Evolutionary conservation across 2,329 filamentous ascomycete genomes (phyloP), one percentile per base, ranked within the genome.

Genomic region (Sclerotiophoma versabilis): DNA sequence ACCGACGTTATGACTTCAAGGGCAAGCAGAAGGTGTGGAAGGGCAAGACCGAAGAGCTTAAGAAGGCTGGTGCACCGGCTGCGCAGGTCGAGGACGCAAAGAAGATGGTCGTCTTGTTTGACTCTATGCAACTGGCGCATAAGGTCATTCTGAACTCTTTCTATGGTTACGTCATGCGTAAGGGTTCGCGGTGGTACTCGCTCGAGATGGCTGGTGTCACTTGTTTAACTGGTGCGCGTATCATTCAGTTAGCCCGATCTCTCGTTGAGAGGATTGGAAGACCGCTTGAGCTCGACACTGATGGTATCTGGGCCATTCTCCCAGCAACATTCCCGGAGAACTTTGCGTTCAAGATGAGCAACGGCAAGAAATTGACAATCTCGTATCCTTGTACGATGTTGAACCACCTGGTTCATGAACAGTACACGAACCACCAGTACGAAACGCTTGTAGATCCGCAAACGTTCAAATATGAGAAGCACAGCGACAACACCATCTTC

Each of bases 81-180:
- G 76, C 78, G 1, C 95, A 99, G 65, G 83, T 99, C 14, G 96
- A 99, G 11, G 89, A 92, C 53, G 95, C 92, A 5, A 98, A 97
- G 80, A 99, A 99, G 81, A 99, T 99, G 96, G 95, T 97, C 50
- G 83, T 98, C 41, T 79, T 99, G 4, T 99, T 91, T 73, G 95
- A 99, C 73, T 99, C 95, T 0, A 81, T 99, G 53, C 96, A 99
- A 75, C 81, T 99, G 66, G 95, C 95, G 0, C 95, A 99, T 81
- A 99, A 99, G 75, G 95, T 99, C 79, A 99, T 99, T 82, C 76
- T 99, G 49, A 99, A 99, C 80, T 96, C 92, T 50, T 99, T 99
- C 80, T 99, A 99, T 66, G 95, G 95, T 60, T 99, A 99, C 72
- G 95, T 98, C 74, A 99, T 99, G 95, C 85, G 95, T 79, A 99